Evolutionary conservation across 2,329 filamentous ascomycete species (phyloP).

Genomic region (Emergomyces pasteurianus): DNA sequence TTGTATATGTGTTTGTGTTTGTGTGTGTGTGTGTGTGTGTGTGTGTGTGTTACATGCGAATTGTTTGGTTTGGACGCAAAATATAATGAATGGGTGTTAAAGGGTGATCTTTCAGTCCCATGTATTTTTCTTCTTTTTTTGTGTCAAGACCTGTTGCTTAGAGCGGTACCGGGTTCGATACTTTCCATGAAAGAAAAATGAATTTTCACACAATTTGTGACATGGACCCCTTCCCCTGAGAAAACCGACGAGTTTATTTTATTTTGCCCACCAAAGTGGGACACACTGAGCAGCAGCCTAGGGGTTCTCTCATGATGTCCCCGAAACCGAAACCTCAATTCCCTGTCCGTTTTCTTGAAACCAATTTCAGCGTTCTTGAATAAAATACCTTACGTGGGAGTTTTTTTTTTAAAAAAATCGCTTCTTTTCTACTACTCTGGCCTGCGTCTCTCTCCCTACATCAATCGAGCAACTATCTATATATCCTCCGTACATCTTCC

Average conservation of each 20-base stretch:
- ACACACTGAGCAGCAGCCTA: background rate
- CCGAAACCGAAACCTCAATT: background rate
- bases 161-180: background rate
- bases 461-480: background rate
- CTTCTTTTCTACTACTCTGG: background rate
- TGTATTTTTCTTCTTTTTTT: background rate
- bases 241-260: background rate
- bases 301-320: background rate
- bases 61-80: background rate
- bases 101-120: background rate
- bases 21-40: too few species aligned
- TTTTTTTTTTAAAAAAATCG: background rate
- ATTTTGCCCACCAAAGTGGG: background rate
- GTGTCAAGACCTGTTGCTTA: background rate
- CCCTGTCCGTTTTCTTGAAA: background rate
- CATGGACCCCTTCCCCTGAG: background rate
- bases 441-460: background rate
- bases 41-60: background rate
- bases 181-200: background rate
- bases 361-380: background rate
- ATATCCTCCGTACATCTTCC: background rate
- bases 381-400: background rate
- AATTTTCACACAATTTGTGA: background rate
- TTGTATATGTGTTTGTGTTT: too few species aligned
- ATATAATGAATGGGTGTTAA: slow-evolving; percentile 1